Conservation (phyloP, 306 rosid species). For the Castanea mollissima region DNA sequence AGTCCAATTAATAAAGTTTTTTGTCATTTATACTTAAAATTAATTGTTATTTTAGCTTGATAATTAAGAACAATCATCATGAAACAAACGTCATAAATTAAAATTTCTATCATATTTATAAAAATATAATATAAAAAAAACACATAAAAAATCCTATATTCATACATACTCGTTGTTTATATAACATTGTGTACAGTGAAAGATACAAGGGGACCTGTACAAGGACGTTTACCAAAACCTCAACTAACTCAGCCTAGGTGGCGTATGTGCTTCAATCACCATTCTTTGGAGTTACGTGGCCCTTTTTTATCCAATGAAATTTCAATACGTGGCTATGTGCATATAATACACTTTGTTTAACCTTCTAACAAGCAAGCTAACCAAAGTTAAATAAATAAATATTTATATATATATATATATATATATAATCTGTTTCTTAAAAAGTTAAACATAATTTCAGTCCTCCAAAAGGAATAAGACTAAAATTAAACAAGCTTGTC, state of each 20-base stretch:
- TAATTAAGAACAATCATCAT: too few species aligned
- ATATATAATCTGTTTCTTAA: too few species aligned
- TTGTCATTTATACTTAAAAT: too few species aligned
- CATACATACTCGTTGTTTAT: background rate
- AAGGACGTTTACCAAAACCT: constrained; percentile 2
- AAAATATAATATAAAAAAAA: too few species aligned
- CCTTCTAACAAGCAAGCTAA: background rate
- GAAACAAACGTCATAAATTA: too few species aligned
- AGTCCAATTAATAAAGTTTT: too few species aligned
- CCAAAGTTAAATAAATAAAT: background rate
- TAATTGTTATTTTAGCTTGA: too few species aligned
- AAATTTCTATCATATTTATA: too few species aligned
- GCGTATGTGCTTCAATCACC: background rate
- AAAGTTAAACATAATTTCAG: too few species aligned
- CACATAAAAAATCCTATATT: background rate
- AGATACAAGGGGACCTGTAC: background rate
- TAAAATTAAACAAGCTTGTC: too few species aligned
- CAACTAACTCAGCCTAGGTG: background rate
- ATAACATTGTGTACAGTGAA: background rate
- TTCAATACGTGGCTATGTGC: background rate
- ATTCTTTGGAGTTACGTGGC: background rate
- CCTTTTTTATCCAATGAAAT: background rate
- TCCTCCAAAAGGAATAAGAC: too few species aligned
- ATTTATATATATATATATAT: too few species aligned
- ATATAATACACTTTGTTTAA: background rate